Evolutionary conservation across 1,284 basidiomycete species (phyloP), one percentile per base, ranked within the genome.

Genomic region (Exobasidium rhododendri): DNA sequence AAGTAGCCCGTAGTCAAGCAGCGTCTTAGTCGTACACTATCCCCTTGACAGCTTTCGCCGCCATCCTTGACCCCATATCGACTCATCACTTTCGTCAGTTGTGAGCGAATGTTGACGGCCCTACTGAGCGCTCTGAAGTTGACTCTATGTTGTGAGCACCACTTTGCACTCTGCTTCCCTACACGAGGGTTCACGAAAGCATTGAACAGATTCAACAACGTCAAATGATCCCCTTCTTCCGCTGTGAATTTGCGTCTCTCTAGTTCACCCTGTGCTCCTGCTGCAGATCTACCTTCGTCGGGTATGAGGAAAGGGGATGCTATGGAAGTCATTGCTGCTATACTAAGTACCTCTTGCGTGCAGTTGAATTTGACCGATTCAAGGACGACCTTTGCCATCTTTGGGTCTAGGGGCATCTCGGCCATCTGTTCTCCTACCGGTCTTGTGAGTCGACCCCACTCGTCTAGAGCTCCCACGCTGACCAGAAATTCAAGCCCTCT

Each of bases 151-250:
- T 85, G 83, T 68, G 90, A 90, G 79, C 92, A 96, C 94, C 94
- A 98, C 6, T 86, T 86, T 0, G 89, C 88, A 85, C 84, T 83
- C 1, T 89, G 88, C 31, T 85, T 85, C 0, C 94, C 94, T 70
- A 89, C 89, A 73, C 84, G 65, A 24, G 65, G 58, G 54, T 75
- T 85, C 24, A 85, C 84, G 80, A 98, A 99, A 0, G 91, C 92
- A 71, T 96, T 94, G 82, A 92, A 98, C 2, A 92, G 91, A 80
- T 97, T 97, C 26, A 97, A 80, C 4, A 94, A 83, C 1, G 93
- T 97, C 4, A 97, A 82, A 78, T 94, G 91, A 76, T 97, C 94
- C 68, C 96, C 96, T 85, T 99, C 94, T 80, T 96, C 91, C 0
- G 93, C 92, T 0, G 92, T 94, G 73, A 98, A 98, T 75, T 96